Evolutionary conservation across 192 early-diverging fungal genomes (phyloP), one percentile per base, ranked within the genome.

Genomic region (Coemansia sp.): DNA sequence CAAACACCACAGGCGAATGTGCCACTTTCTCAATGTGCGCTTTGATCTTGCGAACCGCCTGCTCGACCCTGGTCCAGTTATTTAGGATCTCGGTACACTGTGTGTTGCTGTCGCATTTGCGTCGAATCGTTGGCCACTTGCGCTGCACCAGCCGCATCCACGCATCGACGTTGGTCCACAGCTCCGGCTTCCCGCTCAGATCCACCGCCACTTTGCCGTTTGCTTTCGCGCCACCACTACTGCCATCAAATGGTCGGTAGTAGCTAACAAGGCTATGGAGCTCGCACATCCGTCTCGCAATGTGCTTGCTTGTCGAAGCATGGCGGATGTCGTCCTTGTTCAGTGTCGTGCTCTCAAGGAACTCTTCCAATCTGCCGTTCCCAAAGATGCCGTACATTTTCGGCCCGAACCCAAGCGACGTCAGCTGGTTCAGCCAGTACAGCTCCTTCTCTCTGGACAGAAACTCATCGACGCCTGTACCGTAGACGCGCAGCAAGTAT

Each of bases 321-420:
- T 88, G 65, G 18, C 91, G 73, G 33, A 96, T 85, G 39, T 94
- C 91, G 3, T 84, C 71, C 57, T 83, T 84, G 0, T 78, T 87
- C 52, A 96, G 79, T 0, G 92, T 94, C 0, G 73, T 81, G 25
- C 89, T 90, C 42, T 91, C 87, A 1, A 96, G 77, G 52, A 86
- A 94, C 70, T 96, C 85, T 63, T 96, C 94, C 64, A 96, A 80
- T 8, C 94, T 81, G 31, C 94, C 94, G 70, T 96, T 96, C 16
- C 77, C 84, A 74, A 94, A 96, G 18, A 89, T 87, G 2, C 86
- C 90, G 10, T 91, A 75, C 35, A 96, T 63, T 2, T 71, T 78
- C 7, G 94, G 91, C 2, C 92, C 94, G n/a, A 93, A 84, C 0
- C 89, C 87, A 53, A 88, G 69, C 1, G 78, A 71, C 3, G 89